These are phyloP conservation scores for Rachicladosporium sp. DNA, from an alignment of 2,329 filamentous ascomycete species.

Conservation along the genomic window DNA sequence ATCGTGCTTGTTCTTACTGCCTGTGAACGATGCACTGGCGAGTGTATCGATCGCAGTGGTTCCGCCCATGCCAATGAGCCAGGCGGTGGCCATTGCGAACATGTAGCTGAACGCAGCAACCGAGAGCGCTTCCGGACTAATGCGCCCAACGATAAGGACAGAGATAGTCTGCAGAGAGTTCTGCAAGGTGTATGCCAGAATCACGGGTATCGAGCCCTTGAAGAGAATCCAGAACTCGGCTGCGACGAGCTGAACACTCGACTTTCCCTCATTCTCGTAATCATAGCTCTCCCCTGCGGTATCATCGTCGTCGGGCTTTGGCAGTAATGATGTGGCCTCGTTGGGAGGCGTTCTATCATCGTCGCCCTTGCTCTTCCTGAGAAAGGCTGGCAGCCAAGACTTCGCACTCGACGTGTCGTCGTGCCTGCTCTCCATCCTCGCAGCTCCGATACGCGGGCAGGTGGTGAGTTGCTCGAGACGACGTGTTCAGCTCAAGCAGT, in stretches of 20 bases:
- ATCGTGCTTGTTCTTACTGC: slow-evolving; percentile 64
- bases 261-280: slow-evolving; percentile 24
- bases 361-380: slow-evolving; percentile 5
- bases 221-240: slow-evolving; percentile 56
- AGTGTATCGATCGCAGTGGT: slow-evolving; percentile 79
- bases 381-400: slow-evolving; percentile 17
- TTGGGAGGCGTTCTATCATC: slow-evolving; percentile 22
- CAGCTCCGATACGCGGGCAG: too few relatives aligned
- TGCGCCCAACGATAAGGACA: slow-evolving; percentile 66
- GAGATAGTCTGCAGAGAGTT: slow-evolving; percentile 76
- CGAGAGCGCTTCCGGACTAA: slow-evolving; percentile 68
- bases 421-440: slow-evolving; percentile 16
- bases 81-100: slow-evolving; percentile 83
- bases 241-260: slow-evolving; percentile 28
- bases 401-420: slow-evolving; percentile 11
- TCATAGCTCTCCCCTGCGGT: slow-evolving; percentile 26
- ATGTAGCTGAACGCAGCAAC: slow-evolving; percentile 82
- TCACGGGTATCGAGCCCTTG: slow-evolving; percentile 61
- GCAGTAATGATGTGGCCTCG: slow-evolving; percentile 29
- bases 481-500: too few relatives aligned
- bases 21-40: slow-evolving; percentile 71
- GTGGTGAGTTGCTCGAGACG: too few relatives aligned
- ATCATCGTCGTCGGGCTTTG: slow-evolving; percentile 23
- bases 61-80: slow-evolving; percentile 75
- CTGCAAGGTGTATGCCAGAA: slow-evolving; percentile 73